Evolutionary conservation across 208 protist genomes (phyloP), one percentile per base, ranked within the genome.

Genomic region (Novymonas esmeraldas): DNA sequence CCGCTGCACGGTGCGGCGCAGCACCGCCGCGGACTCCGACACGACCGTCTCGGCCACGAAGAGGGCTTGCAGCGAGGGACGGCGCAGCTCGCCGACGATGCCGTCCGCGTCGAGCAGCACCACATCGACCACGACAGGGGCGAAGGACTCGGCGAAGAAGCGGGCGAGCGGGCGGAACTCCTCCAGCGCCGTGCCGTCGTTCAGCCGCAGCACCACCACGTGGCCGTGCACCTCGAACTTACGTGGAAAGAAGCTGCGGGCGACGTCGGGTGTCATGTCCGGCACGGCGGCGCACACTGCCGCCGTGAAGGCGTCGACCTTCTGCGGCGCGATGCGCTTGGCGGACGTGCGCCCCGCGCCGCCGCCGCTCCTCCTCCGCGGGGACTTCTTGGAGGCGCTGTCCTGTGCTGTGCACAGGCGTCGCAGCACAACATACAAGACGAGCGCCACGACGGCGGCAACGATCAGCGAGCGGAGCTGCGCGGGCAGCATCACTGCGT

Each of bases 151-250:
- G 2, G 87, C 88, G 55, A 96, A 92, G 39, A 52, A 68, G 18
- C 54, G 41, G 5, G 87, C 87, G 11, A 84, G 67, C 0, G 46
- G 63, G 5, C 48, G 38, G 54, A 96, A 84, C 5, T 73, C 64
- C 2, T 80, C 81, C 20, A 64, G 54, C 18, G 70, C 52, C 7
- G 79, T 60, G 14, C 79, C 85, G 3, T 50, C 51, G 61, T 94
- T 94, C 24, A 96, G 63, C 7, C 85, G 84, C 31, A 91, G 80
- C 6, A 96, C 83, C 4, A 94, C 86, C 11, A 96, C 89, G 61
- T 94, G 91, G 0, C 87, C 91, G 59, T 94, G 76, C 20, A 76
- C 61, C 64, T 96, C 91, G 66, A 85, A 96, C 48, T 89, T 88
- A 26, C 81, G 76, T 5, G 91, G 89, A 63, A 92, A 96, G 4